Evolutionary conservation across 2,329 filamentous ascomycete genomes (phyloP).

Genomic region (Monosporascus ibericus): DNA sequence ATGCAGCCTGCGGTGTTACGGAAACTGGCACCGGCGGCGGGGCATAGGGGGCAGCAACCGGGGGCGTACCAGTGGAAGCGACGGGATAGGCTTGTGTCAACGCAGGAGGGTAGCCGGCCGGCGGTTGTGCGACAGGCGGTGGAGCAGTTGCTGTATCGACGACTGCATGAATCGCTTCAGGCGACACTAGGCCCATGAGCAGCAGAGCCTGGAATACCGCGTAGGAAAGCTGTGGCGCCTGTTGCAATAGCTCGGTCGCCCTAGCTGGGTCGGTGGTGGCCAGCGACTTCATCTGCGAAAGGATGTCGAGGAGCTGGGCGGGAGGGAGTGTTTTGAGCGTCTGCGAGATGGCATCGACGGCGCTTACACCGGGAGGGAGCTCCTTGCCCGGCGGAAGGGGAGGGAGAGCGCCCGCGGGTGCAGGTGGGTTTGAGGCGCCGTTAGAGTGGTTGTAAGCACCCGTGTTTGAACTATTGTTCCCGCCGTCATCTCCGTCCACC

Average conservation of each 20-base stretch:
- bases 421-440: slow-evolving; percentile 26
- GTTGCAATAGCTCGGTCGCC: slow-evolving; percentile 77
- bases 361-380: slow-evolving; percentile 73
- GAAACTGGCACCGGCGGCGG: slow-evolving; percentile 29
- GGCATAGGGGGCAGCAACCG: slow-evolving; percentile 39
- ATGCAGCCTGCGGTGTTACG: slow-evolving; percentile 26
- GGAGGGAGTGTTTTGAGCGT: slow-evolving; percentile 83
- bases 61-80: slow-evolving; percentile 41
- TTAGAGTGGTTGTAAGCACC: slow-evolving; percentile 18
- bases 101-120: slow-evolving; percentile 29
- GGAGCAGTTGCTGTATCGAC: slow-evolving; percentile 52
- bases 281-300: slow-evolving; percentile 89
- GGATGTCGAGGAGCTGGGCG: slow-evolving; percentile 84
- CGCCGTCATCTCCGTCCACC: slow-evolving; percentile 54
- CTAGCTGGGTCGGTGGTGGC: slow-evolving; percentile 76
- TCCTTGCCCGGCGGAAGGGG: slow-evolving; percentile 81
- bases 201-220: slow-evolving; percentile 93
- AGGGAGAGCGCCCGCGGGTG: slow-evolving; percentile 55
- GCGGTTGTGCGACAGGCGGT: slow-evolving; percentile 31
- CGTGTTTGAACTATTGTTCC: slow-evolving; percentile 13
- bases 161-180: slow-evolving; percentile 73
- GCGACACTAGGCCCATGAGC: slow-evolving; percentile 87
- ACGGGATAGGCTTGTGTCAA: slow-evolving; percentile 30
- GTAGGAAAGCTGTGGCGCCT: slow-evolving; percentile 88
- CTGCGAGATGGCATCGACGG: slow-evolving; percentile 84